phyloP scores from a whole-genome alignment of 371 early-diverging fungal genomes.

The Blakeslea trispora region DNA sequence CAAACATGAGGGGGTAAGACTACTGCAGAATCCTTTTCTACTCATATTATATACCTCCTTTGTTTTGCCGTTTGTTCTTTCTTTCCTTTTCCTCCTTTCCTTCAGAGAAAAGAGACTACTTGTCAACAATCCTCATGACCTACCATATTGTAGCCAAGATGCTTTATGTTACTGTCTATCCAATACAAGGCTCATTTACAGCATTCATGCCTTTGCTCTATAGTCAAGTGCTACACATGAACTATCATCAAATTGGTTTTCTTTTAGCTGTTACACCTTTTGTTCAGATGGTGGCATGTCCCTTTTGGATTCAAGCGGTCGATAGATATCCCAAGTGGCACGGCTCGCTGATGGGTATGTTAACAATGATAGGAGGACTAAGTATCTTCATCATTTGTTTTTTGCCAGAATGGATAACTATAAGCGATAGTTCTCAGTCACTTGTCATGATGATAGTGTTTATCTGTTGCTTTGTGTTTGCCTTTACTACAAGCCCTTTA shows the following conservation, averaged over 20 bases:
- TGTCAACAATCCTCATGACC: constrained; percentile 2
- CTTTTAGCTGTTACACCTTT: constrained; percentile 42
- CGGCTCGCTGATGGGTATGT: constrained; percentile 33
- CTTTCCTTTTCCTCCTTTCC: not conserved
- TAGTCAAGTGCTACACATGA: constrained; percentile 33
- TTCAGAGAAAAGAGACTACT: not conserved
- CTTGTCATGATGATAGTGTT: constrained; percentile 20
- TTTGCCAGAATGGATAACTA: constrained; percentile 18
- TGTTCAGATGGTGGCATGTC: constrained; percentile 39
- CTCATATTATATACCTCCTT: too few relatives aligned
- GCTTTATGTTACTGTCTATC: constrained; percentile 34
- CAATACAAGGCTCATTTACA: constrained; percentile 37
- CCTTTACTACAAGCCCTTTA: constrained; percentile 39
- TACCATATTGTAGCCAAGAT: constrained; percentile 27
- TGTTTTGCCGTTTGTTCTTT: constrained; percentile 1
- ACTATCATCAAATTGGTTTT: constrained; percentile 37
- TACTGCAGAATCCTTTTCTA: too few relatives aligned
- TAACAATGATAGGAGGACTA: constrained; percentile 34
- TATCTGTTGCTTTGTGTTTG: constrained; percentile 29
- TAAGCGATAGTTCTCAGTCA: not conserved
- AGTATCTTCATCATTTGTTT: constrained; percentile 27
- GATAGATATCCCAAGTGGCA: constrained; percentile 33
- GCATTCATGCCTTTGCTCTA: constrained; percentile 38
- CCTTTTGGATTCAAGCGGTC: constrained; percentile 38
- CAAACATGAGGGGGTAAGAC: too few relatives aligned